Evolutionary conservation across 108 stramenopile species (phyloP), one percentile per base, ranked within the genome.

Genomic region (Pelagomonas calceolata): DNA sequence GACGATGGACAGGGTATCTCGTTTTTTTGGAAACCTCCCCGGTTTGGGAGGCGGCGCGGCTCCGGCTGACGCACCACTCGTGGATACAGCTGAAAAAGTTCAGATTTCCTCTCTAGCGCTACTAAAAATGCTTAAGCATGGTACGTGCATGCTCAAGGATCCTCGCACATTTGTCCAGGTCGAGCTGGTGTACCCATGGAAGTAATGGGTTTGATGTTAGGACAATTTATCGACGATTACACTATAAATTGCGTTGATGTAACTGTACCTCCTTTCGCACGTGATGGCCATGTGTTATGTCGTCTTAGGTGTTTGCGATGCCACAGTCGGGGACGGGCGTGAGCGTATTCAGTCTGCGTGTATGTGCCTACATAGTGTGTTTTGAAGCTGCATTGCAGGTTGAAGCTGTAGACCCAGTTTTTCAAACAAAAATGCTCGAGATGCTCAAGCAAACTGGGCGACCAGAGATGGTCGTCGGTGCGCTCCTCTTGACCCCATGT

Each of bases 161-260:
- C n/a, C n/a, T n/a, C n/a, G n/a, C n/a, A n/a, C n/a, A 31, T 32
- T 66, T 46, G 26, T 32, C 26, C 14, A 73, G 81, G 98, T 26
- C 94, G 98, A 10, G 97, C 98, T 68, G 98, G 98, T 5, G 98
- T 99, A 63, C 98, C 98, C 36, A 98, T 99, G 97, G 97, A 98
- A 84, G 97, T 98, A 67, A 99, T 99, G 98, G 98, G 98, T 29
- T 86, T 99, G 66, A 97, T 99, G 98, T 86, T 99, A 69, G 98
- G 98, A 43, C 91, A 97, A 71, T 99, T 98, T 75, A 95, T 99
- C 32, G 96, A 98, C 80, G 98, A 99, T 65, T 99, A 98, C 85
- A 97, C 96, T 66, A 95, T 99, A 73, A 93, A 96, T 72, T 97
- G 96, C 79, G 94, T 98, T 21, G 98, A 99, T 76, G 98, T 99